Evolutionary conservation across 108 stramenopile genomes (phyloP).

Genomic region (Nitzschia sp.): DNA sequence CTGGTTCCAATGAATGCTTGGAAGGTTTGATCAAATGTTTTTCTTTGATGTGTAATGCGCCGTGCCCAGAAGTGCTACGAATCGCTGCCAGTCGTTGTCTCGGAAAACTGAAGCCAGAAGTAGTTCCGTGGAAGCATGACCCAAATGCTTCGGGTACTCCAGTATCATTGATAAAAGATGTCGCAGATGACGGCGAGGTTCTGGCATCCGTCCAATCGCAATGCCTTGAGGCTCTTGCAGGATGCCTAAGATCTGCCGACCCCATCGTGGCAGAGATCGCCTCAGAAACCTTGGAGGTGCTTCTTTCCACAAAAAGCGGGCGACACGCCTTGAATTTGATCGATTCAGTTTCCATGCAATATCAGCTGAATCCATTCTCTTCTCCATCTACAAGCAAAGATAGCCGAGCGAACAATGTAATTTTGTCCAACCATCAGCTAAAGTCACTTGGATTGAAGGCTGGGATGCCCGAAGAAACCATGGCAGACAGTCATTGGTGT

Average conservation of each 20-base stretch:
- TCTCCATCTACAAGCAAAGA: neutral
- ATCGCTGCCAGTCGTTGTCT: constrained; percentile 51
- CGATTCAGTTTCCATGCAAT: neutral
- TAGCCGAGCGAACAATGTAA: neutral
- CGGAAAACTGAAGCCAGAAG: constrained; percentile 27
- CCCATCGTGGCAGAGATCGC: constrained; percentile 50
- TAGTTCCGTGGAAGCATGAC: neutral
- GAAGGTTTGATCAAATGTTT: constrained; percentile 6
- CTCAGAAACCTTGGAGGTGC: constrained; percentile 49
- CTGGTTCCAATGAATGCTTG: neutral
- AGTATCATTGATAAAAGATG: neutral
- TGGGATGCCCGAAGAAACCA: neutral
- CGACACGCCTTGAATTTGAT: constrained; percentile 8
- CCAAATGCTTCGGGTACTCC: neutral
- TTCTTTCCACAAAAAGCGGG: constrained; percentile 43
- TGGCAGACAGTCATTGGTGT: constrained; percentile 53
- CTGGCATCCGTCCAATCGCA: constrained; percentile 7
- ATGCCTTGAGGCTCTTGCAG: constrained; percentile 38
- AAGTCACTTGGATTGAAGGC: neutral
- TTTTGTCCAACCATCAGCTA: constrained; percentile 1
- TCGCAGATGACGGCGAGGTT: neutral
- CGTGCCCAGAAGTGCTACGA: constrained; percentile 15
- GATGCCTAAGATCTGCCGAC: constrained; percentile 42
- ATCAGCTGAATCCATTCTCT: constrained; percentile 22
- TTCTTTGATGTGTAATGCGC: constrained; percentile 6